Conservation (phyloP, 768 basidiomycete genomes). For the Hortiboletus campestris region DNA sequence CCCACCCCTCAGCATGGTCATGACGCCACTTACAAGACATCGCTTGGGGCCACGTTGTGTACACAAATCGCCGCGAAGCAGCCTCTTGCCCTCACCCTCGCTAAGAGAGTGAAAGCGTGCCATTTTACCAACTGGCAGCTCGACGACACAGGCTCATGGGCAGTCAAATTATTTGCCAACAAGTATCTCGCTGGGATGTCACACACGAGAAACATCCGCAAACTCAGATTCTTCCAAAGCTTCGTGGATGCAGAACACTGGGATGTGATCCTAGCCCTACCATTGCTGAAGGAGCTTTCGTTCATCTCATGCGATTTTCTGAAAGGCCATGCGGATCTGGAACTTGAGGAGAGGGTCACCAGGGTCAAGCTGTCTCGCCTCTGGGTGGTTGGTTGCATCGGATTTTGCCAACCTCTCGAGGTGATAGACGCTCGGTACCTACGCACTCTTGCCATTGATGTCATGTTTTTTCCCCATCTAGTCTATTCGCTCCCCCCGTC, state of each 20-base stretch:
- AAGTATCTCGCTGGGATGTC: conserved; percentile 5
- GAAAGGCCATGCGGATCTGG: background rate
- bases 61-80: conserved; percentile 24
- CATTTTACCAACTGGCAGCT: conserved; percentile 3
- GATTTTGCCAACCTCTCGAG: background rate
- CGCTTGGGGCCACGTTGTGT: conserved; percentile 21
- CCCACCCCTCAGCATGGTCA: too few relatives aligned
- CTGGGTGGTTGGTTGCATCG: background rate
- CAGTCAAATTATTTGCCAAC: background rate
- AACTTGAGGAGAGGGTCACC: background rate
- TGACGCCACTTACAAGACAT: background rate
- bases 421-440: background rate
- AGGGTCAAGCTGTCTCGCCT: conserved; percentile 12
- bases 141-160: background rate
- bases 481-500: too few relatives aligned
- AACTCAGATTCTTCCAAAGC: conserved; percentile 8
- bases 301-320: conserved; percentile 7
- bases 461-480: background rate
- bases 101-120: conserved; percentile 29
- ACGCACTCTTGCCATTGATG: background rate
- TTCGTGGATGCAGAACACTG: conserved; percentile 16
- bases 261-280: conserved; percentile 7
- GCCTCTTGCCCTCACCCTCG: conserved; percentile 30
- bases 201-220: conserved; percentile 19
- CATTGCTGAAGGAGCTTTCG: conserved; percentile 15